Evolutionary conservation across 2,329 filamentous ascomycete species (phyloP).

Genomic region (Colletotrichum navitas): DNA sequence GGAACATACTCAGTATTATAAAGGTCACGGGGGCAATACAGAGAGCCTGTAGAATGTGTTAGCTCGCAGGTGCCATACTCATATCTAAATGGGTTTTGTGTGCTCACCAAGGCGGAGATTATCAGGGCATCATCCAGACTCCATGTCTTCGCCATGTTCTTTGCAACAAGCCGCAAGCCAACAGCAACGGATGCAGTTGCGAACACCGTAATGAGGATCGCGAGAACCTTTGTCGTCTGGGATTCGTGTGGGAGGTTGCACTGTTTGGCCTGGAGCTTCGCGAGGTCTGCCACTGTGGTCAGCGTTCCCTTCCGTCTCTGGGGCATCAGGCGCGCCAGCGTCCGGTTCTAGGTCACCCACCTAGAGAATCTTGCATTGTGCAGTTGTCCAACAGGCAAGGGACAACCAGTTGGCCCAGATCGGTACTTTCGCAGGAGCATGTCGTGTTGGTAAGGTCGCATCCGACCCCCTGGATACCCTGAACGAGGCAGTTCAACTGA

Average conservation of each 20-base stretch:
- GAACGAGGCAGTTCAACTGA: conserved; percentile 29
- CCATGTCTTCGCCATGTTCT: conserved; percentile 27
- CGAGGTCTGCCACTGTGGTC: conserved; percentile 20
- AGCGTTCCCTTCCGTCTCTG: not conserved
- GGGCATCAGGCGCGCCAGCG: not conserved
- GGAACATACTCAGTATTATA: conserved; percentile 26
- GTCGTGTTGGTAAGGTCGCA: conserved; percentile 41
- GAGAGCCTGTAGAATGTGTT: conserved; percentile 2
- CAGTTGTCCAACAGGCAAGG: conserved; percentile 38
- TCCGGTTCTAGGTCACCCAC: not conserved
- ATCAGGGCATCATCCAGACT: conserved; percentile 31
- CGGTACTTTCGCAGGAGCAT: conserved; percentile 34
- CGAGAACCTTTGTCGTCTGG: conserved; percentile 18
- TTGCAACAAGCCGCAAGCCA: conserved; percentile 26
- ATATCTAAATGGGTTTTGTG: accelerated
- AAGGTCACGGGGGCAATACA: conserved; percentile 28
- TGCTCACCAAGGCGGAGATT: conserved; percentile 27
- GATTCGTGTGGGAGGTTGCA: conserved; percentile 40
- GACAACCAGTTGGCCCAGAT: conserved; percentile 24
- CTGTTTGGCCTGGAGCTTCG: conserved; percentile 33
- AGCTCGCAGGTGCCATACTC: not conserved
- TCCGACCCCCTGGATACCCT: conserved; percentile 28
- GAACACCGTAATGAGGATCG: conserved; percentile 29
- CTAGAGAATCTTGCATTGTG: conserved; percentile 42
- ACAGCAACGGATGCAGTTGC: conserved; percentile 2